phyloP scores from a whole-genome alignment of 768 basidiomycete species.

The Pseudohyphozyma bogoriensis region DNA sequence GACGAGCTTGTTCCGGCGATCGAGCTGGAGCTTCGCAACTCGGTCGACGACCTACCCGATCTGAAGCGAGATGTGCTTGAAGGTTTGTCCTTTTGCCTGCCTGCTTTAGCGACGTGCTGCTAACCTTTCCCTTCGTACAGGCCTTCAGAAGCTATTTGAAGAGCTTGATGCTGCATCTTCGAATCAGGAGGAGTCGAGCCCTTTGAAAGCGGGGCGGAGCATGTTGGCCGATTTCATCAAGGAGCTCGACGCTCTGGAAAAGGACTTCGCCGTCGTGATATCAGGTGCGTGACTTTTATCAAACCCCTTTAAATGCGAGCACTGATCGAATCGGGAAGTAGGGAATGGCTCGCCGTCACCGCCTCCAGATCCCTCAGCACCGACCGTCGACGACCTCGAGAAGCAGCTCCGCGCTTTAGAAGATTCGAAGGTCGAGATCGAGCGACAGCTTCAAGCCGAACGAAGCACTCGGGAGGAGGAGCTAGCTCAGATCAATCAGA shows the following conservation, averaged over 20 bases:
- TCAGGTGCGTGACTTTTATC: too few species aligned
- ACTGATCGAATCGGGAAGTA: too few species aligned
- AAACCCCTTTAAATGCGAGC: too few species aligned
- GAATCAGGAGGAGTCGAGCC: conserved; percentile 32
- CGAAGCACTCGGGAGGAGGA: conserved; percentile 28
- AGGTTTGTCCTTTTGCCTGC: conserved; percentile 43
- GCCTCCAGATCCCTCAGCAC: conserved; percentile 17
- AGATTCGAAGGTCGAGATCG: conserved; percentile 50
- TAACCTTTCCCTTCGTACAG: conserved; percentile 21
- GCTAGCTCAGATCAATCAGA: conserved; percentile 35
- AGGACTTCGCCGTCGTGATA: conserved; percentile 77
- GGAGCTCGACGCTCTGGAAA: conserved; percentile 69
- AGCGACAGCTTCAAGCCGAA: conserved; percentile 36
- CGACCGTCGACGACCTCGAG: conserved; percentile 51
- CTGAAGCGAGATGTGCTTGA: conserved; percentile 62
- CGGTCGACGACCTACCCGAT: conserved; percentile 42
- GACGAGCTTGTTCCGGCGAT: conserved; percentile 17
- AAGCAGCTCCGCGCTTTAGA: conserved; percentile 56
- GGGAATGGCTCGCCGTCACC: too few species aligned
- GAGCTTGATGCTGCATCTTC: conserved; percentile 29
- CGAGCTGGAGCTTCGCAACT: conserved; percentile 1
- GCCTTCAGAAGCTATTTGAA: conserved; percentile 28
- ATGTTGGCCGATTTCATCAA: conserved; percentile 58
- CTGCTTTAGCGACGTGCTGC: neutral
- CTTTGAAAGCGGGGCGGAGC: conserved; percentile 54